These are phyloP conservation scores for Fennellomyces sp. DNA, from an alignment of 371 early-diverging fungal species.

Conservation along the genomic window DNA sequence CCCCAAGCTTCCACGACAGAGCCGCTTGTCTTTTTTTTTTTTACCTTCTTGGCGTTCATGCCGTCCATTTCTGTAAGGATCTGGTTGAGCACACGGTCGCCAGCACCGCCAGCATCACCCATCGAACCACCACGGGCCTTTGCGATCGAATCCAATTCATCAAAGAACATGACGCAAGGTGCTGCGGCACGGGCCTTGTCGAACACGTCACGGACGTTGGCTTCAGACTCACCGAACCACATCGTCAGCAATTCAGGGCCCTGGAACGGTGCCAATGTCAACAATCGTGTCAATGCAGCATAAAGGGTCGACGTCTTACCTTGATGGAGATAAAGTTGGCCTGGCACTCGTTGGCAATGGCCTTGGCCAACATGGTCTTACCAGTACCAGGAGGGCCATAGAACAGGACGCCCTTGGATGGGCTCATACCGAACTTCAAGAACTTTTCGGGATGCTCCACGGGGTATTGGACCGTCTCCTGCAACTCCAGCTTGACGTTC, in stretches of 20 bases:
- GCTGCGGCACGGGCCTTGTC: conserved; percentile 99
- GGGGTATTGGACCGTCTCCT: conserved; percentile 99
- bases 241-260: conserved; percentile 99
- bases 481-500: conserved; percentile 98
- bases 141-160: conserved; percentile 99
- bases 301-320: conserved; percentile 32
- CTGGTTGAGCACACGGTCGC: conserved; percentile 99
- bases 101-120: conserved; percentile 96
- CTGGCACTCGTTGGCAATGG: conserved; percentile 99
- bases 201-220: conserved; percentile 99
- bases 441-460: conserved; percentile 99
- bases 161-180: conserved; percentile 99
- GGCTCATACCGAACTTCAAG: conserved; percentile 99
- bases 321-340: conserved; percentile 99
- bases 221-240: conserved; percentile 99
- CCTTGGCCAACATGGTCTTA: conserved; percentile 99
- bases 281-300: background rate
- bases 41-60: conserved; percentile 94
- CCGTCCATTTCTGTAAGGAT: conserved; percentile 99
- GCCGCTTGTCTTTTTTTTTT: conserved; percentile 41
- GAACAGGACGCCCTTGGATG: conserved; percentile 99
- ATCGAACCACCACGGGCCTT: conserved; percentile 90
- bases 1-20: conserved; percentile 53
- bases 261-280: too few relatives aligned
- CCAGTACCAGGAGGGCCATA: conserved; percentile 99